A percentile compares a stretch with the other conserved stretches of the same genome.
These are phyloP conservation scores for Gossypium longicalyx DNA, from an alignment of 345 rosid species.

Conservation along the genomic window DNA sequence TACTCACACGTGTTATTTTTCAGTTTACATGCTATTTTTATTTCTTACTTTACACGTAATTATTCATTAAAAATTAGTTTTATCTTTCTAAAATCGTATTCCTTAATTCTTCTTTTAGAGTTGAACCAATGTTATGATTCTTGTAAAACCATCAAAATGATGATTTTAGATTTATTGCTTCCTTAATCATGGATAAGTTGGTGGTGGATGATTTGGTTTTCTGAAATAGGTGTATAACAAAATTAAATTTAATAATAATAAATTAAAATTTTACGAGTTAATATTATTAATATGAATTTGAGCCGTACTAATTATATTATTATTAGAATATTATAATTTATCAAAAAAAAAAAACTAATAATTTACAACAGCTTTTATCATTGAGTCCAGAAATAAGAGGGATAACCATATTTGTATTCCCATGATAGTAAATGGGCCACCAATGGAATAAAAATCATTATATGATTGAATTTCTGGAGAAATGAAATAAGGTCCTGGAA, in stretches of 20 bases:
- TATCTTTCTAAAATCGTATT: no score
- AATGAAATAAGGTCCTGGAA: background rate
- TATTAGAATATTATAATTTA: no score
- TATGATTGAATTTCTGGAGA: background rate
- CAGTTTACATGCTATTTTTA: background rate
- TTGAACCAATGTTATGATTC: no score
- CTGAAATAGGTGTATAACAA: no score
- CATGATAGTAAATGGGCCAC: background rate
- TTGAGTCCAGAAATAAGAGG: no score
- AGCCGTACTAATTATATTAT: no score
- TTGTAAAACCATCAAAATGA: no score
- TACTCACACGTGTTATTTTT: background rate
- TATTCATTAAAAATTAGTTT: no score
- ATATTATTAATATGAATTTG: rapidly evolving
- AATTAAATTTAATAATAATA: no score
- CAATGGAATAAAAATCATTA: slow-evolving; percentile 1
- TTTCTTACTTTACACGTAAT: background rate
- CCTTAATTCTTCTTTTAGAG: no score
- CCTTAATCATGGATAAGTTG: background rate
- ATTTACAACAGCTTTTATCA: background rate
- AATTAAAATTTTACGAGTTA: no score
- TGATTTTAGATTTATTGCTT: background rate
- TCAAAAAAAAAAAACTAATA: no score
- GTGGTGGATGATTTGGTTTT: background rate
- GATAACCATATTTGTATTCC: background rate